Percentiles rank a stretch among this genome's conserved stretches.
Conservation (phyloP, 306 rosid genomes). For the Prunus campanulata region DNA sequence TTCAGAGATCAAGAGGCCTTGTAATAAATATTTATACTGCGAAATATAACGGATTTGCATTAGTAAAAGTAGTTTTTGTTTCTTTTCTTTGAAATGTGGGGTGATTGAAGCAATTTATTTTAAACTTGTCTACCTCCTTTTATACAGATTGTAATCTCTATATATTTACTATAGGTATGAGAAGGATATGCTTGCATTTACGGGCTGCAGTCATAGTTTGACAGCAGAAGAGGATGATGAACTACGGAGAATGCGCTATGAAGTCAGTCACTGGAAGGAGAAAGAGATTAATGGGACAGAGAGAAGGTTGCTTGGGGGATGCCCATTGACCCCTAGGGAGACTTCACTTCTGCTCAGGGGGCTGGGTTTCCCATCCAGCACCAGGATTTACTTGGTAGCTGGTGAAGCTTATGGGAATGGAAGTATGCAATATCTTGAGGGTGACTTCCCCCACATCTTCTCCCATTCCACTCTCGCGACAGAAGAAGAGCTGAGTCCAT, state of each 20-base stretch:
- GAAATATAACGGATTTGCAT: background rate
- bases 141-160: slow-evolving; percentile 4
- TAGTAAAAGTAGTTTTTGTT: background rate
- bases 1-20: background rate
- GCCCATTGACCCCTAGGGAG: slow-evolving; percentile 94
- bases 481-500: slow-evolving; percentile 70
- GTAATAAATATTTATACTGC: background rate
- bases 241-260: slow-evolving; percentile 78
- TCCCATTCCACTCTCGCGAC: slow-evolving; percentile 79
- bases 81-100: background rate
- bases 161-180: slow-evolving; percentile 60
- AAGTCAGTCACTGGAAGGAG: slow-evolving; percentile 98
- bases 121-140: slow-evolving; percentile 6
- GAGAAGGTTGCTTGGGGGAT: slow-evolving; percentile 93
- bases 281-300: slow-evolving; percentile 92
- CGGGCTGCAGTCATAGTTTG: slow-evolving; percentile 94
- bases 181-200: slow-evolving; percentile 99
- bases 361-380: slow-evolving; percentile 70
- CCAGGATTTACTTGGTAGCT: slow-evolving; percentile 87
- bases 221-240: slow-evolving; percentile 79
- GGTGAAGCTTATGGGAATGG: slow-evolving; percentile 90
- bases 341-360: slow-evolving; percentile 86
- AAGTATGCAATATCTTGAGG: slow-evolving; percentile 83
- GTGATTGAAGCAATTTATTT: background rate
- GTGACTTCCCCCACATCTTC: slow-evolving; percentile 77